phyloP scores from a whole-genome alignment of 2,329 filamentous ascomycete species.

The Aspergillus tubingensis region DNA sequence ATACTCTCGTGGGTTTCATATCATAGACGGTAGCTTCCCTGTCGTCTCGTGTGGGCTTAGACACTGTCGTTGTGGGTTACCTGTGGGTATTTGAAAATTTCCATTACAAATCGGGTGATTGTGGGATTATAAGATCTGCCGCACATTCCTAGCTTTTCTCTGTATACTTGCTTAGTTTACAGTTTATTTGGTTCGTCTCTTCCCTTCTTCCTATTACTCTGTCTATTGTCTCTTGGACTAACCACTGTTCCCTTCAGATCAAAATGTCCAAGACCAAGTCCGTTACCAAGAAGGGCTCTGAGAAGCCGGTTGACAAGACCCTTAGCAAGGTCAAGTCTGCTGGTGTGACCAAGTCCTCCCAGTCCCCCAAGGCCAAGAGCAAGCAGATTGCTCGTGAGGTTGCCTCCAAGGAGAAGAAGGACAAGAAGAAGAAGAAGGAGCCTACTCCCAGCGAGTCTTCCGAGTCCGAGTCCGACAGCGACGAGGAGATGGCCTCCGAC shows the following conservation, averaged over 20 bases:
- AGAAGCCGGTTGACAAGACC: conserved; percentile 46
- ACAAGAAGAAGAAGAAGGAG: conserved; percentile 47
- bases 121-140: conserved; percentile 41
- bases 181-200: conserved; percentile 22
- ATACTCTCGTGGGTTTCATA: conserved; percentile 46
- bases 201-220: background rate
- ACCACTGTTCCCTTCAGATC: conserved; percentile 23
- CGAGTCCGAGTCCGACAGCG: conserved; percentile 36
- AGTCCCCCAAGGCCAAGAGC: conserved; percentile 48
- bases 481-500: conserved; percentile 32
- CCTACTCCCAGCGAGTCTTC: conserved; percentile 40
- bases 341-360: conserved; percentile 48
- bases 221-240: conserved; percentile 15
- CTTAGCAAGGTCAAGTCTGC: conserved; percentile 52
- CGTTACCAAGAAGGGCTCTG: conserved; percentile 37
- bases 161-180: conserved; percentile 15
- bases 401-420: conserved; percentile 45
- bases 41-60: conserved; percentile 48
- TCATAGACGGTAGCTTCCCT: conserved; percentile 43
- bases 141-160: conserved; percentile 32
- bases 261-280: conserved; percentile 51
- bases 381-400: conserved; percentile 47
- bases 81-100: conserved; percentile 40
- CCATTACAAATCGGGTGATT: conserved; percentile 37
- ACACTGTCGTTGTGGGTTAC: conserved; percentile 44